Conservation (phyloP, 345 rosid genomes). For the Populus pruinosa region DNA sequence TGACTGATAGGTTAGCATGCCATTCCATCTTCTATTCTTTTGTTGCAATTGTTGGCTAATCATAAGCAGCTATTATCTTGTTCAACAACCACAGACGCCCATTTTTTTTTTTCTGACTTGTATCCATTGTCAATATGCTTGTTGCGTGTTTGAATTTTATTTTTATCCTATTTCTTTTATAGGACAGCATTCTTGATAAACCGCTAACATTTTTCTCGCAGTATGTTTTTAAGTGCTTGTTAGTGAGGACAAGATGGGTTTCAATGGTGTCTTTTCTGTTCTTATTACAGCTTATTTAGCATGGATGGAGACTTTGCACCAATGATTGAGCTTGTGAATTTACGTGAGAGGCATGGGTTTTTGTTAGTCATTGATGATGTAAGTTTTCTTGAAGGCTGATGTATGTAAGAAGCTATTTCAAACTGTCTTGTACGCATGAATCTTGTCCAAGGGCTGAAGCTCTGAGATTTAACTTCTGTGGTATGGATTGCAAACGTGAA, state of each 20-base stretch:
- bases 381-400: conserved; percentile 29
- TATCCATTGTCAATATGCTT: neutral
- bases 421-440: neutral
- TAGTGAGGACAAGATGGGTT: neutral
- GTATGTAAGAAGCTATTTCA: neutral
- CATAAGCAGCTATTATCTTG: neutral
- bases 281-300: conserved; percentile 69
- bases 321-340: conserved; percentile 65
- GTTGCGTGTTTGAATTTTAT: neutral
- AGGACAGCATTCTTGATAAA: neutral
- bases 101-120: neutral
- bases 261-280: conserved; percentile 7
- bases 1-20: conserved; percentile 80
- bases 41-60: neutral
- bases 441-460: neutral
- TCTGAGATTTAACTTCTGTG: neutral
- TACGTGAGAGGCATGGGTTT: conserved; percentile 70
- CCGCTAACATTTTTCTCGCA: neutral
- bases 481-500: neutral
- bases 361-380: conserved; percentile 89
- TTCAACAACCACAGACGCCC: neutral
- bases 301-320: conserved; percentile 99
- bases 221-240: neutral
- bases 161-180: neutral
- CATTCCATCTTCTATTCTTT: neutral